These are phyloP conservation scores for Aspergillus viridinutans DNA, from an alignment of 2,329 filamentous ascomycete species.

Conservation along the genomic window DNA sequence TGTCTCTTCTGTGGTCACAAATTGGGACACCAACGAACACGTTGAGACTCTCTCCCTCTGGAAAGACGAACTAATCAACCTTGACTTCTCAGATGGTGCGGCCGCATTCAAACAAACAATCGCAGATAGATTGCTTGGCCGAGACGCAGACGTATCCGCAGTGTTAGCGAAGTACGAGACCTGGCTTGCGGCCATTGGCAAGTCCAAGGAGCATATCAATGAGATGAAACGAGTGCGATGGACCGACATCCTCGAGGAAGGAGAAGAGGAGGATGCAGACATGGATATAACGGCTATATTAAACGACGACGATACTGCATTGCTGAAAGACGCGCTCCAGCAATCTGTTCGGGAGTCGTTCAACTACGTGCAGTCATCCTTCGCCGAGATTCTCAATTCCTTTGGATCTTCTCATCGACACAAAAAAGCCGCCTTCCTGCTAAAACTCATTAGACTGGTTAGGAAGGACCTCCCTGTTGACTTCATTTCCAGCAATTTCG, in stretches of 20 bases:
- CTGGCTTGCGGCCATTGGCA: slow-evolving; percentile 72
- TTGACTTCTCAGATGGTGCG: slow-evolving; percentile 63
- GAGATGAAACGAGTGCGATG: slow-evolving; percentile 34
- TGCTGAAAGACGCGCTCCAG: slow-evolving; percentile 58
- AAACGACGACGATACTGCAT: slow-evolving; percentile 66
- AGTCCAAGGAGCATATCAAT: slow-evolving; percentile 27
- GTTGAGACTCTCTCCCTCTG: slow-evolving; percentile 59
- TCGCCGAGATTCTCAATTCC: slow-evolving; percentile 44
- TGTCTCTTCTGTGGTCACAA: slow-evolving; percentile 57
- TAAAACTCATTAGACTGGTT: slow-evolving; percentile 72
- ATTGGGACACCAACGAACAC: slow-evolving; percentile 55
- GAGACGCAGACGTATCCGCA: slow-evolving; percentile 61
- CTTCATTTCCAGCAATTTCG: slow-evolving; percentile 36
- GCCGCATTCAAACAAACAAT: slow-evolving; percentile 65
- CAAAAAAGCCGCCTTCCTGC: slow-evolving; percentile 57
- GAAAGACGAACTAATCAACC: slow-evolving; percentile 60
- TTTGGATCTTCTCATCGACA: slow-evolving; percentile 45
- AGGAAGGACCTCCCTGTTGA: slow-evolving; percentile 59
- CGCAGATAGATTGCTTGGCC: slow-evolving; percentile 66
- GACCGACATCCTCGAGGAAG: slow-evolving; percentile 38
- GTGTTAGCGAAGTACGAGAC: slow-evolving; percentile 62
- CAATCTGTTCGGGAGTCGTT: slow-evolving; percentile 56
- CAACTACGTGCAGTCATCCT: slow-evolving; percentile 45
- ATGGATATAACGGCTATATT: slow-evolving; percentile 45
- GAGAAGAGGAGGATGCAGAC: slow-evolving; percentile 36